Evolutionary conservation across 345 rosid genomes (phyloP).

Genomic region (Microthlaspi erraticum): DNA sequence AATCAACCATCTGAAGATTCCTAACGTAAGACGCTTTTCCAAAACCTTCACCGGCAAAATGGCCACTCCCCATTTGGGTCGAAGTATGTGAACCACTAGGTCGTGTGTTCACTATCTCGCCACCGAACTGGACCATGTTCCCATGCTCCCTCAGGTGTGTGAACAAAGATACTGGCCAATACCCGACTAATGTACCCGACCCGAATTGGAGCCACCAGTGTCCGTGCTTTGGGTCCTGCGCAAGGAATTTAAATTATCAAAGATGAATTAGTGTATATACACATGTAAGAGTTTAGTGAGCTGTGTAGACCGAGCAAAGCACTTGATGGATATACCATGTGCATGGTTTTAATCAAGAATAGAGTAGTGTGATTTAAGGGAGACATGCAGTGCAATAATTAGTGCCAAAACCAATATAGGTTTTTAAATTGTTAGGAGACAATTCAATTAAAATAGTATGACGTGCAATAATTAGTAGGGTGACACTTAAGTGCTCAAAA

Average conservation of each 20-base stretch:
- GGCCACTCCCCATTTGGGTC: constrained; percentile 99
- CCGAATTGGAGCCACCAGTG: constrained; percentile 99
- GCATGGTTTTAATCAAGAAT: constrained; percentile 25
- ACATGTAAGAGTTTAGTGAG: constrained; percentile 24
- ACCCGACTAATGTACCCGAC: constrained; percentile 86
- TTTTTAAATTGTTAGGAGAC: constrained; percentile 19
- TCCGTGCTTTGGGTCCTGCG: constrained; percentile 98
- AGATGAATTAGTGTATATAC: background rate
- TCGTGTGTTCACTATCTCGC: constrained; percentile 82
- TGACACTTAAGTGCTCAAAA: constrained; percentile 21
- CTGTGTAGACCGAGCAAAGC: constrained; percentile 16
- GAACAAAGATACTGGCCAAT: constrained; percentile 92
- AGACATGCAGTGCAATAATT: background rate
- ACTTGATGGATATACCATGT: constrained; percentile 35
- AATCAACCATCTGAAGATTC: constrained; percentile 88
- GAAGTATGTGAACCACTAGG: constrained; percentile 81
- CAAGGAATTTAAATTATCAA: background rate
- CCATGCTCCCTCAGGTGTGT: constrained; percentile 86
- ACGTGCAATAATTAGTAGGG: constrained; percentile 23
- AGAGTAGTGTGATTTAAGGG: constrained; percentile 3
- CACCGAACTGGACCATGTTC: constrained; percentile 95
- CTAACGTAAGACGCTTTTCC: constrained; percentile 92
- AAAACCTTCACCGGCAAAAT: constrained; percentile 88
- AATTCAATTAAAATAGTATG: constrained; percentile 15
- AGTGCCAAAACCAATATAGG: background rate